Evolutionary conservation across 441 rosid species (phyloP).

Genomic region (Iberis amara): DNA sequence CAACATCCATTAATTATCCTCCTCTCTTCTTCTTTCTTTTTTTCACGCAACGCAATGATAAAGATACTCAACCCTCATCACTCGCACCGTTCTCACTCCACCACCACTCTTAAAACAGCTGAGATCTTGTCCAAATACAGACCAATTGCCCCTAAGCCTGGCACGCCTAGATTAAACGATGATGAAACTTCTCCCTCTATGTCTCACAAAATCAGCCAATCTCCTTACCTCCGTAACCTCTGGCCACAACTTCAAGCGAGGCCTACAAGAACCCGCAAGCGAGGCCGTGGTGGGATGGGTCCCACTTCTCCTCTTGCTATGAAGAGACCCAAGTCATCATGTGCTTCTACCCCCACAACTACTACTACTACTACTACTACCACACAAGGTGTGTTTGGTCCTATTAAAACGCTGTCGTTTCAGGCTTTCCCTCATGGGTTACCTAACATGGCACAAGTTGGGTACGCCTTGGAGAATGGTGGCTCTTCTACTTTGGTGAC

Average conservation of each 20-base stretch:
- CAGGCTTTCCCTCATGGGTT: constrained; percentile 42
- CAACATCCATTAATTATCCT: constrained; percentile 9
- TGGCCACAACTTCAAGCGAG: constrained; percentile 84
- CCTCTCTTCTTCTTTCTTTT: not conserved
- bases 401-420: constrained; percentile 32
- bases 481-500: constrained; percentile 48
- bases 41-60: constrained; percentile 51
- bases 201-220: constrained; percentile 61
- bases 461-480: constrained; percentile 27
- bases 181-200: constrained; percentile 33
- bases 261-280: constrained; percentile 81
- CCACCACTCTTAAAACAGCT: constrained; percentile 64
- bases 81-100: no score
- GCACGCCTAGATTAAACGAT: constrained; percentile 34
- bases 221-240: constrained; percentile 66
- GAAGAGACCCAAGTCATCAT: constrained; percentile 49
- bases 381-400: constrained; percentile 31
- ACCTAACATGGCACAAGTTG: constrained; percentile 13
- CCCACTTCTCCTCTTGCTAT: constrained; percentile 46
- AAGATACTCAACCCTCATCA: constrained; percentile 58
- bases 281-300: constrained; percentile 48
- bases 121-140: constrained; percentile 89
- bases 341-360: constrained; percentile 16
- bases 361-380: constrained; percentile 2
- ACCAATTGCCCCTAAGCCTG: constrained; percentile 91